phyloP scores from a whole-genome alignment of 2,329 filamentous ascomycete genomes.

The Incumbomyces lentus region DNA sequence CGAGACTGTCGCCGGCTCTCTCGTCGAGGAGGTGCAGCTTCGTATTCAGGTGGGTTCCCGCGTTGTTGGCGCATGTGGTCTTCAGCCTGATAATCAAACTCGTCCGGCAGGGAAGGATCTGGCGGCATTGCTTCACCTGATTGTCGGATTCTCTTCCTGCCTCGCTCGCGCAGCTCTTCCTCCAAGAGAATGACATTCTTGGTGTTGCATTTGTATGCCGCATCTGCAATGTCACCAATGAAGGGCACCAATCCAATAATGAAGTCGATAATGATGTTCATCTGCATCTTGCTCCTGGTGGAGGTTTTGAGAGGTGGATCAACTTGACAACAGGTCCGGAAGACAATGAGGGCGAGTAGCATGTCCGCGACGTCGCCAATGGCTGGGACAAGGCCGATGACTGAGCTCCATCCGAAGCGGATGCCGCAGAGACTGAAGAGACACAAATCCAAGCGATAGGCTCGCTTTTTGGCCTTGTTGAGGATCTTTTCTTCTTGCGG shows the following conservation, averaged over 20 bases:
- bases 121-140: slow-evolving; percentile 21
- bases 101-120: slow-evolving; percentile 27
- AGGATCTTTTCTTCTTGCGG: slow-evolving; percentile 71
- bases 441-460: slow-evolving; percentile 75
- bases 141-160: slow-evolving; percentile 25
- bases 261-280: slow-evolving; percentile 56
- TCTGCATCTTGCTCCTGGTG: slow-evolving; percentile 57
- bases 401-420: slow-evolving; percentile 77
- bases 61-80: slow-evolving; percentile 19
- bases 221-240: slow-evolving; percentile 39
- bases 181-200: slow-evolving; percentile 38
- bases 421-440: slow-evolving; percentile 74
- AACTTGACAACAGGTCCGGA: slow-evolving; percentile 60
- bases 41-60: slow-evolving; percentile 14
- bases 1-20: slow-evolving; percentile 17
- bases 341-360: slow-evolving; percentile 63
- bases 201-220: slow-evolving; percentile 39
- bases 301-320: slow-evolving; percentile 60
- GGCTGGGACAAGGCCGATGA: slow-evolving; percentile 76
- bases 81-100: slow-evolving; percentile 20
- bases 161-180: slow-evolving; percentile 33
- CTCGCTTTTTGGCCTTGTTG: slow-evolving; percentile 73
- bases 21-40: slow-evolving; percentile 16
- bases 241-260: slow-evolving; percentile 43
- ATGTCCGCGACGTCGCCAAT: slow-evolving; percentile 66